Evolutionary conservation across 345 rosid genomes (phyloP), one percentile per base, ranked within the genome.

Genomic region (Anacardium occidentale): DNA sequence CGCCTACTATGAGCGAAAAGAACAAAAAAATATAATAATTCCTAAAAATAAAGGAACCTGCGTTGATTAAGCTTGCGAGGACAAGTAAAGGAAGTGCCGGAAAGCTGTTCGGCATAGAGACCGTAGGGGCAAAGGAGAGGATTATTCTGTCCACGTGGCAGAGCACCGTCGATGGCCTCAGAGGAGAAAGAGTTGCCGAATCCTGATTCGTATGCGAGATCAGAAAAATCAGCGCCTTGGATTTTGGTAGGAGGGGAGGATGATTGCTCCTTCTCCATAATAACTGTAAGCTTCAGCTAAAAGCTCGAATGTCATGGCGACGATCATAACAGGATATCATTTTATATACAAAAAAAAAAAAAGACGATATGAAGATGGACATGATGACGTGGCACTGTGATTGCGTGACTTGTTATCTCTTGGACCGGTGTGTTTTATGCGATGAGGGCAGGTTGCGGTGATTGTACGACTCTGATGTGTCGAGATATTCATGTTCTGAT

Each of bases 101-200:
- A 94, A 75, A 94, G 84, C 86, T 94, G 98, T 82, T 94, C 97
- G 60, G 98, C 97, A 76, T 92, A 94, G n/a, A 94, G 97, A 52
- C 97, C 94, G 73, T 61, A 78, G 9, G 97, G 97, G 74, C 97
- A 94, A 17, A 85, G 7, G 32, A 94, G 97, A 50, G 97, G 97
- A 66, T 86, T 94, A 82, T 92, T 92, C 83, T 94, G 98, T 34
- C 85, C 88, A 10, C 48, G 83, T 1, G 98, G 98, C 45, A 94
- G 75, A 56, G 97, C 90, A 37, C 98, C 94, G 69, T 79, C 51
- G 76, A 94, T 83, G 3, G 97, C 90, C 72, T 94, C 97, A 18
- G 98, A 94, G 11, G 89, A 86, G 75, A 89, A 88, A 74, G 73
- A 78, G 85, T 84, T 94, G 73, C 86, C 88, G 78, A 92, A 86